Conservation (phyloP, 2,329 filamentous ascomycete species). For the Mycosphaerella arachidis region DNA sequence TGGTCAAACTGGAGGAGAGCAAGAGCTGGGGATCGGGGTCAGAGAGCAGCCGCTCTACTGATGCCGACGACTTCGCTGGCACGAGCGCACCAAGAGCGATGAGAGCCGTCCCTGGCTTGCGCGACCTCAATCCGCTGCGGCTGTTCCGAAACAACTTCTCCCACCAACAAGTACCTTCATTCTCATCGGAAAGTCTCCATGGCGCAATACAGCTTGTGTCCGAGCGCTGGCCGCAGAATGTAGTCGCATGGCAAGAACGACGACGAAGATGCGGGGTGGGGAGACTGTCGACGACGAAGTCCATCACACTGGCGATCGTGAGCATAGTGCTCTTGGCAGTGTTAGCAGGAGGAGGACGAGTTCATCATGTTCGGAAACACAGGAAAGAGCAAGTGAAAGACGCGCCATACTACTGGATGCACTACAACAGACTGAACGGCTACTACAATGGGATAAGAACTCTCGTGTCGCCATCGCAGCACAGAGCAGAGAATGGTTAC, state of each 20-base stretch:
- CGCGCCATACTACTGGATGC: slow-evolving; percentile 43
- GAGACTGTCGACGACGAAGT: slow-evolving; percentile 39
- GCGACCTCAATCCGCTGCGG: slow-evolving; percentile 43
- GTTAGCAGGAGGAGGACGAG: slow-evolving; percentile 41
- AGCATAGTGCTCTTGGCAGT: slow-evolving; percentile 38
- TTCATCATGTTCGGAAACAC: slow-evolving; percentile 26
- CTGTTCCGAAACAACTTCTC: slow-evolving; percentile 42
- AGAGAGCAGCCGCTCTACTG: slow-evolving; percentile 24
- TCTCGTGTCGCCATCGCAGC: slow-evolving; percentile 41
- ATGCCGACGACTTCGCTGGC: slow-evolving; percentile 14
- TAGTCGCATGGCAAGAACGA: slow-evolving; percentile 32
- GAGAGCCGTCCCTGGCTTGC: slow-evolving; percentile 31
- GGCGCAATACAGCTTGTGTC: slow-evolving; percentile 20
- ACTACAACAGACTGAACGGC: slow-evolving; percentile 41
- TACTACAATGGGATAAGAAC: slow-evolving; percentile 48
- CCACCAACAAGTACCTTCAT: slow-evolving; percentile 42
- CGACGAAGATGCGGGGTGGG: slow-evolving; percentile 22
- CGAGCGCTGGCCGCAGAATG: slow-evolving; percentile 28
- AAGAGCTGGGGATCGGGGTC: slow-evolving; percentile 22
- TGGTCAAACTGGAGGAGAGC: slow-evolving; percentile 21
- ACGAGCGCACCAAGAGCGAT: slow-evolving; percentile 17
- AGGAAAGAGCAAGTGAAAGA: slow-evolving; percentile 23
- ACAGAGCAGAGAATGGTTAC: slow-evolving; percentile 43
- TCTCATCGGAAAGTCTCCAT: slow-evolving; percentile 37
- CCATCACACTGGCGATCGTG: slow-evolving; percentile 39